Conservation (phyloP, 441 rosid species). For the Gossypium lobatum region DNA sequence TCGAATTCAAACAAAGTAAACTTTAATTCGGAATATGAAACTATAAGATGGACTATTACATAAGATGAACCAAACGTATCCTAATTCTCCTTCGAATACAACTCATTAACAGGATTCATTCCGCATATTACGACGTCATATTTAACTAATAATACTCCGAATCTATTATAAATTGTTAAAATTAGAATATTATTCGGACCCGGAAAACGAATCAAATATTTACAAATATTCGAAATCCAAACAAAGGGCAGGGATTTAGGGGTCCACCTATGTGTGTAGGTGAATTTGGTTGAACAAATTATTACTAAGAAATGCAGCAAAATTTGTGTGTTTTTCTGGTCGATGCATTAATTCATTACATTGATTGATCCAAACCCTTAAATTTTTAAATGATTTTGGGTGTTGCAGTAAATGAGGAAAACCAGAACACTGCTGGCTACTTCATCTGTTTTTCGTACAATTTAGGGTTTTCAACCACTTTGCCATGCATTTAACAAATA, state of each 20-base stretch:
- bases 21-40: too few species aligned
- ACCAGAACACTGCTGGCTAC: background rate
- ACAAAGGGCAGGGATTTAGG: background rate
- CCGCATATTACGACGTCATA: background rate
- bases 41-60: too few species aligned
- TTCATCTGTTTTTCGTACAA: background rate
- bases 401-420: constrained; percentile 9
- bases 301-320: background rate
- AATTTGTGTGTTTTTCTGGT: background rate
- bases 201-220: background rate
- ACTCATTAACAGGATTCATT: too few species aligned
- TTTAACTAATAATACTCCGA: background rate
- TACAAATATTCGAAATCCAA: background rate
- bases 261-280: background rate
- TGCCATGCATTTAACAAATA: background rate
- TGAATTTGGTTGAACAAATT: background rate
- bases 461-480: background rate
- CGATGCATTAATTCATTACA: constrained; percentile 14
- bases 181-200: background rate
- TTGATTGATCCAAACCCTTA: background rate
- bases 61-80: too few species aligned
- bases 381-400: background rate
- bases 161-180: background rate
- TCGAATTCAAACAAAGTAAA: too few species aligned
- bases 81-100: background rate